Base-by-base conservation (phyloP, 2,329 filamentous ascomycete species). In the Epichloe typhina region DNA sequence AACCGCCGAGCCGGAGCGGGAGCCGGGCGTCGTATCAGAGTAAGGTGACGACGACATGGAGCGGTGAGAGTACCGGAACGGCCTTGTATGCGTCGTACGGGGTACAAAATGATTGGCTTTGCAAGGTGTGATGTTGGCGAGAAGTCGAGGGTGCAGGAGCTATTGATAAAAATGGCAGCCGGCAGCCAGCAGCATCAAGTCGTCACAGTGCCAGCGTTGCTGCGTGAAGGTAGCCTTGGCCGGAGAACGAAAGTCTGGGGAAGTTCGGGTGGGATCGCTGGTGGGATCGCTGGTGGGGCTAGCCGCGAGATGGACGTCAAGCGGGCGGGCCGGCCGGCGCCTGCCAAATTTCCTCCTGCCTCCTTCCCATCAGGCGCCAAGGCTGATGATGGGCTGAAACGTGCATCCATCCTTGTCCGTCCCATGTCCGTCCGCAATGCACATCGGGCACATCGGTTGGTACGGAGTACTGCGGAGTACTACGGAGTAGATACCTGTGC, bases 1-100 rank as follows among this genome's bases (percentile, higher is more conserved):
- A 51, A 68, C 59, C 26, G 57, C 53, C 47, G 54, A 44, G 37
- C 56, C 58, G 37, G 64, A 57, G 26, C 56, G 52, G 47, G 54
- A 44, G 37, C 56, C 58, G 37, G 64, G 57, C 47, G 54, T 54
- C 49, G 56, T 50, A 46, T 62, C 56, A 53, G 59, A 51, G 50
- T 51, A 55, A 40, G 57, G 53, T 36, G 59, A 51, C 50, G 59
- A 51, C 50, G 58, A 51, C 58, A 60, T 60, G 54, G 44, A 46
- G 47, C 43, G 42, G 37, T 47, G 23, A 49, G 40, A 15, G 38
- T 15, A 19, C 44, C 39, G 38, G n/a, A 23, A 36, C 13, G 23
- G 11, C 41, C 13, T n/a, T 45, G 40, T 13, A 37, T 33, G 21
- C 36, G 47, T 19, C 13, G 35, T 17, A 9, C 26, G 40, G 36